Evolutionary conservation across 1,284 basidiomycete genomes (phyloP), one percentile per base, ranked within the genome.

Genomic region (Tetrapyrgos nigripes): DNA sequence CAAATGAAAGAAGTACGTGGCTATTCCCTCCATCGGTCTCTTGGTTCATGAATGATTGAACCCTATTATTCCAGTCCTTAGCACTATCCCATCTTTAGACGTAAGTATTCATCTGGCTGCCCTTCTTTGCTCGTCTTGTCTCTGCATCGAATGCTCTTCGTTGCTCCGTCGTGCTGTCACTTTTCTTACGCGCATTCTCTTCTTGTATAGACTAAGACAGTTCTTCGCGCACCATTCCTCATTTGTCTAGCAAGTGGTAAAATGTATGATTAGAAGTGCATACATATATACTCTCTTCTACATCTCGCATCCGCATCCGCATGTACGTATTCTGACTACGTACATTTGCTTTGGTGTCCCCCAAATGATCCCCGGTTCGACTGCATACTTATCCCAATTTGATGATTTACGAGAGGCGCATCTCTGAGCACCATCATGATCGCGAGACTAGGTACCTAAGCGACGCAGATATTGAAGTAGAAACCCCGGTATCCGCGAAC

Each of bases 1-100:
- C 76, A 89, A 89, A 71, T 90, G 76, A 55, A 28, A 24, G 27
- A 26, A 46, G 45, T 35, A 48, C 31, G 40, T 27, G 19, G 26
- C 23, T 28, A 4, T 9, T n/a, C 37, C 17, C 19, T 40, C 19
- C 37, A 40, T 40, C 13, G 13, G 13, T 40, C 14, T 26, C 19
- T 43, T 19, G 44, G 26, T 17, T 53, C 51, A 43, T 10, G 21
- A 23, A 13, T 52, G 23, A 33, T 33, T 33, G 14, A 33, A 40
- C 37, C 37, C 37, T 40, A n/a, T n/a, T 40, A 17, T 17, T 5
- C n/a, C 19, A 40, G 37, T 40, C 29, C 28, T 37, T 57, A 17
- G 23, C 19, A 40, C 49, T 37, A 35, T 35, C 14, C 46, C 31
- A 13, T 28, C 43, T 49, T 24, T 56, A 26, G 47, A 29, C 19